These are phyloP conservation scores for Cladophialophora immunda DNA, from an alignment of 2,329 filamentous ascomycete genomes.

Conservation along the genomic window DNA sequence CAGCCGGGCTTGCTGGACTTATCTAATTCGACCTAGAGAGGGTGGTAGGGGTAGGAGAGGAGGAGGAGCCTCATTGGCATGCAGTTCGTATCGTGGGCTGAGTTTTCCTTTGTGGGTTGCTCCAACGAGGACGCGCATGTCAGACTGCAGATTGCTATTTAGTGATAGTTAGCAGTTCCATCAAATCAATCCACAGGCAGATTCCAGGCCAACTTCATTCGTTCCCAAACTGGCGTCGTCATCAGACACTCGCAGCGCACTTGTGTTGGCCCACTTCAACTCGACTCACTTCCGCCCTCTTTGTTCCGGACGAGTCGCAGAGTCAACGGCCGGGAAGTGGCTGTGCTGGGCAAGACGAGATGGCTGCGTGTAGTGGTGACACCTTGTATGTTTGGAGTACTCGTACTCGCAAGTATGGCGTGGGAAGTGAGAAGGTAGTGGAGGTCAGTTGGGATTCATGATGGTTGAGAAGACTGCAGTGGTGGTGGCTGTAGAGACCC, in stretches of 20 bases:
- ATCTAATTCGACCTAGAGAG: constrained; percentile 1
- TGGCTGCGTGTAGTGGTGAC: background rate
- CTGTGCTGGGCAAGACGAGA: background rate
- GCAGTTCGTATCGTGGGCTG: background rate
- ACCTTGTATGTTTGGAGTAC: background rate
- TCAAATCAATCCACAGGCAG: background rate
- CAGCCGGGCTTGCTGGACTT: background rate
- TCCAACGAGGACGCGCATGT: constrained; percentile 1
- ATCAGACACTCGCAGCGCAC: background rate
- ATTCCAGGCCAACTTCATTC: background rate
- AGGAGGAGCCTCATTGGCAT: constrained; percentile 8
- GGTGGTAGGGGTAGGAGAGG: background rate
- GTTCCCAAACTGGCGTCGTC: background rate
- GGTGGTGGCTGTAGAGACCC: background rate
- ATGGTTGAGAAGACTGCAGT: background rate
- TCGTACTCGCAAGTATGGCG: background rate
- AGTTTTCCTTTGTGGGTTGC: background rate
- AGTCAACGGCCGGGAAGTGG: background rate
- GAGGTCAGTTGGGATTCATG: background rate
- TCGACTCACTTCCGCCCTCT: background rate
- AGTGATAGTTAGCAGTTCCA: background rate
- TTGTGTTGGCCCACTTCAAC: background rate
- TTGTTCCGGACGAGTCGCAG: background rate
- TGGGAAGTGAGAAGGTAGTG: background rate
- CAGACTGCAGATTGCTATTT: constrained; percentile 8